Percentiles rank a stretch among this genome's conserved stretches.
phyloP scores from a whole-genome alignment of 495 filamentous ascomycete species.

The Aspergillus homomorphus region DNA sequence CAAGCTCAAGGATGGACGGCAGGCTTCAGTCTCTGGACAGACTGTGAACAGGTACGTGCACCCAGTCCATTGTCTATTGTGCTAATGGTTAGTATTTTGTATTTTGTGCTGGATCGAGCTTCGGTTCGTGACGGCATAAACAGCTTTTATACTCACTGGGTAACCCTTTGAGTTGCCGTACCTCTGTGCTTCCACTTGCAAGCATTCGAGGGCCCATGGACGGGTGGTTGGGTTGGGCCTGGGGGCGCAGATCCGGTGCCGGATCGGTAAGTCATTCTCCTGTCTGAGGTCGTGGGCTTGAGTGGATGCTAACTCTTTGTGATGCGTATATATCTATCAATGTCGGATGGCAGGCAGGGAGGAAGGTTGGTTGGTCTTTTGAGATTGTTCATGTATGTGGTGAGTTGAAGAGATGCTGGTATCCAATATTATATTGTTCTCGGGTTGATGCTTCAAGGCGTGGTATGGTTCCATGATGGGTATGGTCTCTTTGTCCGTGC shows the following conservation, averaged over 20 bases:
- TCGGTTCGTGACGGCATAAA: not conserved
- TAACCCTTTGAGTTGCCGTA: not conserved
- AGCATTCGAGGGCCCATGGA: conserved; percentile 1
- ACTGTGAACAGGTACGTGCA: too few relatives aligned
- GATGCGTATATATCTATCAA: too few relatives aligned
- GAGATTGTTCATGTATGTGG: not conserved
- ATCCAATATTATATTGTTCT: too few relatives aligned
- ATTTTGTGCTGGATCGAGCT: not conserved
- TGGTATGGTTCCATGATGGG: too few relatives aligned
- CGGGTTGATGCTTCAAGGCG: too few relatives aligned
- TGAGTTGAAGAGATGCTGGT: too few relatives aligned
- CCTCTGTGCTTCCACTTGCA: not conserved
- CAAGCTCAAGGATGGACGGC: too few relatives aligned
- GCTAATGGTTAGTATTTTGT: not conserved
- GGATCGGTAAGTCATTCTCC: not conserved
- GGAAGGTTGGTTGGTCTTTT: conserved; percentile 18
- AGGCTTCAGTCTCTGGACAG: too few relatives aligned
- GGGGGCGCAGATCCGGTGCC: conserved; percentile 1
- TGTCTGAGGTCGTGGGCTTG: not conserved
- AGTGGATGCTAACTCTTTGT: not conserved
- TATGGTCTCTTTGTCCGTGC: too few relatives aligned
- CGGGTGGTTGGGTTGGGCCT: conserved; percentile 8
- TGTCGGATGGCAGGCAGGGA: conserved; percentile 21
- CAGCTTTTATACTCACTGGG: not conserved
- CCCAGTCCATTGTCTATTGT: not conserved